Conservation (phyloP, 1,284 basidiomycete genomes). For the Puccinia polysora region DNA sequence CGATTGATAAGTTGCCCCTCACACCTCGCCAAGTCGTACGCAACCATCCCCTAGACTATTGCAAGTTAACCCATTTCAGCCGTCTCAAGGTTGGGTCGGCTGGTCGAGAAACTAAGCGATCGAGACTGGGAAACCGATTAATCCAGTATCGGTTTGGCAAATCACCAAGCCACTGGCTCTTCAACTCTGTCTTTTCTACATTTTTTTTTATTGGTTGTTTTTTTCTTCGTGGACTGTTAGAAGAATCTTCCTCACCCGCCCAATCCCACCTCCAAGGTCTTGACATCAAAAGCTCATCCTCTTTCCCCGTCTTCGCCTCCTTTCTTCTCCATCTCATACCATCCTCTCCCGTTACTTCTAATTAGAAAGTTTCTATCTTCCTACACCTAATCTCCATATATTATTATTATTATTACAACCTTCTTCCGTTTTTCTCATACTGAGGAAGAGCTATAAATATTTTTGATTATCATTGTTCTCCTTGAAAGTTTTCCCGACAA, state of each 20-base stretch:
- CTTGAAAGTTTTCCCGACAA: neutral
- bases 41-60: neutral
- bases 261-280: neutral
- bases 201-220: no score
- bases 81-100: slow-evolving; percentile 20
- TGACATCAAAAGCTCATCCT: slow-evolving; percentile 9
- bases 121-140: slow-evolving; percentile 19
- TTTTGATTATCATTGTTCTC: no score
- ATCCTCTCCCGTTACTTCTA: neutral
- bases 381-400: slow-evolving; percentile 6
- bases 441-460: no score
- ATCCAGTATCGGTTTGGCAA: neutral
- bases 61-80: slow-evolving; percentile 4
- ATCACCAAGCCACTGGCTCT: no score
- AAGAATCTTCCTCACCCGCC: no score
- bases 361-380: slow-evolving; percentile 3
- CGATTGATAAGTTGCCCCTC: no score
- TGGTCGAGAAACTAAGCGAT: slow-evolving; percentile 24
- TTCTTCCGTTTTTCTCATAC: no score
- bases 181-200: no score
- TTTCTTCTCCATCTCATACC: slow-evolving; percentile 1
- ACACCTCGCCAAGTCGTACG: no score
- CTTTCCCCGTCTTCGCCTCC: neutral
- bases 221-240: no score
- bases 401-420: slow-evolving; percentile 7